phyloP scores from a whole-genome alignment of 1,284 basidiomycete species.

The Cystobasidiaceae sp. region DNA sequence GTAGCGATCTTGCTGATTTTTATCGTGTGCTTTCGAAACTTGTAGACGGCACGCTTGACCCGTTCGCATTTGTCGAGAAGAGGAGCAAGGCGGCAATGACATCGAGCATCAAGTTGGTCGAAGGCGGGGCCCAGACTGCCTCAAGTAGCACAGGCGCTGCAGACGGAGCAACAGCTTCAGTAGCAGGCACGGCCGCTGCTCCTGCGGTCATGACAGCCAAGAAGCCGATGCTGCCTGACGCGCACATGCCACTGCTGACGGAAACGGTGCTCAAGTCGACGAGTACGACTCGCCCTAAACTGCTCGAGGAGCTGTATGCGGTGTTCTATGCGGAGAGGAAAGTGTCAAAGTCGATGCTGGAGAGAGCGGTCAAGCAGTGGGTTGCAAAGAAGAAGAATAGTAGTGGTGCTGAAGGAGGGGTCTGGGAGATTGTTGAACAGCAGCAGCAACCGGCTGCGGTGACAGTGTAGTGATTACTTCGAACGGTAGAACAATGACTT shows the following conservation, averaged over 20 bases:
- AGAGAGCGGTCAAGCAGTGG: conserved; percentile 13
- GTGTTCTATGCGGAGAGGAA: conserved; percentile 12
- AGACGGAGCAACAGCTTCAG: background rate
- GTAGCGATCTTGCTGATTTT: background rate
- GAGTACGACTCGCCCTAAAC: background rate
- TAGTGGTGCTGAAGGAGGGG: background rate
- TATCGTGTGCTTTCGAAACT: background rate
- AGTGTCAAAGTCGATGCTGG: conserved; percentile 29
- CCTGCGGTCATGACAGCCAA: conserved; percentile 10
- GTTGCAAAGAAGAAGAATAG: conserved; percentile 33
- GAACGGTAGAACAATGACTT: too few species aligned
- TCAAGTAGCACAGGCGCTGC: background rate
- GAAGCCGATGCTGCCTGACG: background rate
- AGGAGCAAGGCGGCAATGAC: conserved; percentile 27
- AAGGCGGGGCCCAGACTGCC: background rate
- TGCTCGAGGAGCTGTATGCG: conserved; percentile 27
- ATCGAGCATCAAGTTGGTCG: background rate
- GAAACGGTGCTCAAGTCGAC: conserved; percentile 24
- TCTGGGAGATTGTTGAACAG: background rate
- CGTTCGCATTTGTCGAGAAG: conserved; percentile 58
- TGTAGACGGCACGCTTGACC: conserved; percentile 54
- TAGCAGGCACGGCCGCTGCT: background rate
- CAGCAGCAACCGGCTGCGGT: background rate
- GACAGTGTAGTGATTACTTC: too few species aligned
- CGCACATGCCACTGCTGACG: conserved; percentile 24